Conservation (phyloP, 345 rosid genomes). For the Zanthoxylum bungeanum region DNA sequence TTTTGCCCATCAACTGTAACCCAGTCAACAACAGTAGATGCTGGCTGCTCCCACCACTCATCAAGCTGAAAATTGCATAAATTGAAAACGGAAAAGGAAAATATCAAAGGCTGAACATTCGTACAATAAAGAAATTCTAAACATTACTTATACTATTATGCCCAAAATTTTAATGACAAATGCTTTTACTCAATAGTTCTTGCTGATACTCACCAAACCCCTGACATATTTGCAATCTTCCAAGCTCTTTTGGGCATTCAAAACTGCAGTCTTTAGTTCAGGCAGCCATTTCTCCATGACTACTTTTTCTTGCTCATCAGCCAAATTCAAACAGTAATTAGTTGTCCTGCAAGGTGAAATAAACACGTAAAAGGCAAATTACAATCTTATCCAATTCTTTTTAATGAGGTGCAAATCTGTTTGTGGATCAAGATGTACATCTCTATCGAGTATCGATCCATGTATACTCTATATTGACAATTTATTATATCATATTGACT, state of each 20-base stretch:
- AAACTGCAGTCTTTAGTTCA: slow-evolving; percentile 65
- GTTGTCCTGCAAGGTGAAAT: slow-evolving; percentile 54
- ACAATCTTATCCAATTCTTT: neutral
- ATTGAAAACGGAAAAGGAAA: neutral
- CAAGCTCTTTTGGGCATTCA: slow-evolving; percentile 66
- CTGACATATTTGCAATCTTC: slow-evolving; percentile 76
- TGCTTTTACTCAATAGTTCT: neutral
- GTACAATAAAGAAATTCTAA: neutral
- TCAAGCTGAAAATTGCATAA: slow-evolving; percentile 48
- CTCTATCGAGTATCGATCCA: no score
- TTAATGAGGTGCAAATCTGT: neutral
- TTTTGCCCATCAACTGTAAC: slow-evolving; percentile 78
- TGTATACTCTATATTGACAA: no score
- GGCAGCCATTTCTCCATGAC: slow-evolving; percentile 84
- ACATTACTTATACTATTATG: neutral
- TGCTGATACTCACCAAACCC: slow-evolving; percentile 67
- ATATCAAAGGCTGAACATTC: neutral
- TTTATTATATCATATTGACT: no score
- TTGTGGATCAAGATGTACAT: neutral
- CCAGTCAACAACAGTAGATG: slow-evolving; percentile 89
- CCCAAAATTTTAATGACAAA: neutral
- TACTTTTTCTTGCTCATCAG: slow-evolving; percentile 78
- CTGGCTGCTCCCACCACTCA: slow-evolving; percentile 99
- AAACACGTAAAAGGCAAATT: slow-evolving; percentile 8
- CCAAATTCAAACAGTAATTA: slow-evolving; percentile 69